Base-by-base conservation (phyloP, 352 stramenopile genomes). In the Pythium graminicola region DNA sequence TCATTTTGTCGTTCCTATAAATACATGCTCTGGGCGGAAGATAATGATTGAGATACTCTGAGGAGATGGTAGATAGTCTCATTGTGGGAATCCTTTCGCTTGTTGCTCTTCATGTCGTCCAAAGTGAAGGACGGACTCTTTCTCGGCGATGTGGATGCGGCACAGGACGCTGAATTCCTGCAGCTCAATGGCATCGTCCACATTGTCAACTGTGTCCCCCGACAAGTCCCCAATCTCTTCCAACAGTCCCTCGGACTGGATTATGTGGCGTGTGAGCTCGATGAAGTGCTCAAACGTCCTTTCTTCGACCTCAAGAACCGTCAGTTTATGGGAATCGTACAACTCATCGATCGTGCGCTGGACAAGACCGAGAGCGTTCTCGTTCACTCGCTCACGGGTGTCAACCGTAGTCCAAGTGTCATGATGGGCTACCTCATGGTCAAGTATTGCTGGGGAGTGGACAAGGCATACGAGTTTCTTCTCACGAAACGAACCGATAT, bases 41-140 rank as follows among this genome's bases (percentile, higher is more conserved):
- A 23, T 35, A 16, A 27, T 24, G 43, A 50, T 23, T 45, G 49
- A 57, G 48, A 48, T 36, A 49, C 36, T 56, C 40, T 61, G 54
- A 47, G 44, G 35, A 23, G 24, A 24, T 16, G 20, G 29, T 2
- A 27, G 3, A 4, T 9, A 9, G 20, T 16, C 4, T 26, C 41
- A 23, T 39, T 45, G 49, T 27, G 14, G 53, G n/a, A 41, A 35
- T 31, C 16, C 32, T 33, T 51, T 49, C 52, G 49, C 46, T 45
- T 50, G 50, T 48, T 35, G 16, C 11, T 2, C 27, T 22, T 24
- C 39, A 97, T 97, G 88, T 94, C 89, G 53, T 95, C 88, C 27
- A 96, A 96, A 67, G 89, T 97, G 59, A 96, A 95, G 69, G 90
- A 97, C 71, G 86, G 86, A 7, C 75, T 97, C 41, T 97, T 97